phyloP scores from a whole-genome alignment of 306 rosid species.

The Spatholobus suberectus region DNA sequence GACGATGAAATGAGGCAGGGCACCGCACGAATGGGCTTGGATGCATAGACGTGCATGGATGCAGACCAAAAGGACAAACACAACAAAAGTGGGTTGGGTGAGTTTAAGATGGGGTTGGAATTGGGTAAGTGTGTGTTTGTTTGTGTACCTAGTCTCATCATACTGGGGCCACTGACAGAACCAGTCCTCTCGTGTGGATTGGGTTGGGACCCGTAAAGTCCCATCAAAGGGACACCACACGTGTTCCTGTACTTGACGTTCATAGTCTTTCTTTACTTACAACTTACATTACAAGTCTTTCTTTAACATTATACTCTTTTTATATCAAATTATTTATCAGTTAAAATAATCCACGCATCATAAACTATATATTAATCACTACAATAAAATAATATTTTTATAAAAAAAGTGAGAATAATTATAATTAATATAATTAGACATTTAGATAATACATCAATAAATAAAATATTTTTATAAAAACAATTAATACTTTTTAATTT shows the following conservation, averaged over 20 bases:
- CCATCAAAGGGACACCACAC: slow-evolving; percentile 43
- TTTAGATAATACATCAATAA: too few relatives aligned
- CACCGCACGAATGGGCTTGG: slow-evolving; percentile 48
- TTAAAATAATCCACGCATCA: too few relatives aligned
- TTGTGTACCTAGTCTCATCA: slow-evolving; percentile 29
- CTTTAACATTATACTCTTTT: too few relatives aligned
- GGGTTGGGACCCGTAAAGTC: not conserved
- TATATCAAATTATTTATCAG: too few relatives aligned
- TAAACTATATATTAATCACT: too few relatives aligned
- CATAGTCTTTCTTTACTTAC: not conserved
- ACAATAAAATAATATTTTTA: too few relatives aligned
- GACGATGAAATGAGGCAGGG: too few relatives aligned
- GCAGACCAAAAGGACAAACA: slow-evolving; percentile 37
- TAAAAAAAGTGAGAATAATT: too few relatives aligned
- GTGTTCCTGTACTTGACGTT: slow-evolving; percentile 25
- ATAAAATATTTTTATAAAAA: too few relatives aligned
- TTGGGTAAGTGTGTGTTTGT: slow-evolving; percentile 12
- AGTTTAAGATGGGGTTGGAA: not conserved
- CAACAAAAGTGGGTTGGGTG: slow-evolving; percentile 4
- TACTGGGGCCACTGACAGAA: slow-evolving; percentile 18
- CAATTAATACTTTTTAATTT: too few relatives aligned
- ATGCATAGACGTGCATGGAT: slow-evolving; percentile 40
- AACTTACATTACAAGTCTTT: too few relatives aligned
- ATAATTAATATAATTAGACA: too few relatives aligned
- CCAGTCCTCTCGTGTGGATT: slow-evolving; percentile 35